phyloP scores from a whole-genome alignment of 1,284 basidiomycete genomes.

The Pholiota adiposa region DNA sequence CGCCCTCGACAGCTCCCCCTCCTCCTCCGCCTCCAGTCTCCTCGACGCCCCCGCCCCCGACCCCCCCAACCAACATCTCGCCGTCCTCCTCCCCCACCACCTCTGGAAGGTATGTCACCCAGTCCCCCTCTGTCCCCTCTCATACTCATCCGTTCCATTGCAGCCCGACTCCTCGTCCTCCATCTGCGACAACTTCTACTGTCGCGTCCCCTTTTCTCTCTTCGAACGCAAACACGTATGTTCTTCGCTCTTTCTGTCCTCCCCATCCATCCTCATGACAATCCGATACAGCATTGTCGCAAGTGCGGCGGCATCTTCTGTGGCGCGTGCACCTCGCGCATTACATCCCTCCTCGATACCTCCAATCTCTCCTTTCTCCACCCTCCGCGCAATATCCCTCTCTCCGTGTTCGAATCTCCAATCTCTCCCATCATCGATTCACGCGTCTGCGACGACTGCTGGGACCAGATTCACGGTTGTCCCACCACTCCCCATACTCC shows the following conservation, averaged over 20 bases:
- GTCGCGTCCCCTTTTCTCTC: conserved; percentile 63
- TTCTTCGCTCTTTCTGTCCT: conserved; percentile 14
- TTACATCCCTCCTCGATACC: conserved; percentile 67
- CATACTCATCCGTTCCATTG: conserved; percentile 12
- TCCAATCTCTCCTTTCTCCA: conserved; percentile 68
- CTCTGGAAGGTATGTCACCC: conserved; percentile 68
- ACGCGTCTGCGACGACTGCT: conserved; percentile 76
- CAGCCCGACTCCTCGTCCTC: conserved; percentile 65
- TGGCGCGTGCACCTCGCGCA: conserved; percentile 55
- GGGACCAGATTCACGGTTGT: conserved; percentile 67
- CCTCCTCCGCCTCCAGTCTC: conserved; percentile 33
- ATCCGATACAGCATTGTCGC: conserved; percentile 63
- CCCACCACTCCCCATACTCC: conserved; percentile 46
- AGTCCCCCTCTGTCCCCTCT: background rate
- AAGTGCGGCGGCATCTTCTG: conserved; percentile 83
- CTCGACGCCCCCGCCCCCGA: conserved; percentile 24
- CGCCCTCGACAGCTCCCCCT: conserved; percentile 29
- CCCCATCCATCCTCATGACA: conserved; percentile 10
- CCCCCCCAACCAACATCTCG: conserved; percentile 72
- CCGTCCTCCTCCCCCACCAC: conserved; percentile 66
- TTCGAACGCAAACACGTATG: conserved; percentile 75
- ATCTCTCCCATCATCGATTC: conserved; percentile 48
- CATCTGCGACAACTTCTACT: conserved; percentile 73
- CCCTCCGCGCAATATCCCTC: conserved; percentile 66
- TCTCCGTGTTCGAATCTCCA: conserved; percentile 57